phyloP scores from a whole-genome alignment of 768 basidiomycete species.

The Boletus rubropictus region DNA sequence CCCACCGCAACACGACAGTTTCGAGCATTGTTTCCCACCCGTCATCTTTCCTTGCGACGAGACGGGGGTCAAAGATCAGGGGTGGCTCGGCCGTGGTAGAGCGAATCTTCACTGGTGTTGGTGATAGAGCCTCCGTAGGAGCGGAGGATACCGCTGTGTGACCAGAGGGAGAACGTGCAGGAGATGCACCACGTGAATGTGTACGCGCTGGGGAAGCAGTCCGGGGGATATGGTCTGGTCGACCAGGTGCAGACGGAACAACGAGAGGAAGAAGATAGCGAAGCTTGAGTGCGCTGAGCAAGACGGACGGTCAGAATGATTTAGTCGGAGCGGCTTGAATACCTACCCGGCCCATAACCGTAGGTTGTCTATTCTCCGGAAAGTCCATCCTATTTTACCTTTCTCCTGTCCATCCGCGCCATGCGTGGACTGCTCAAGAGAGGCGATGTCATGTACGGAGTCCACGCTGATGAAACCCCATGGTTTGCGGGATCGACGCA shows the following conservation, averaged over 20 bases:
- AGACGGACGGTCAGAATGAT: neutral
- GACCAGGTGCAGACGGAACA: conserved; percentile 39
- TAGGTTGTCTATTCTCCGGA: conserved; percentile 80
- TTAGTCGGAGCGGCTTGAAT: too few species aligned
- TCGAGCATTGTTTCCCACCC: conserved; percentile 85
- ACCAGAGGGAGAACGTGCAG: conserved; percentile 16
- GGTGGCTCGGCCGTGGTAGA: conserved; percentile 42
- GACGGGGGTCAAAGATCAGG: conserved; percentile 63
- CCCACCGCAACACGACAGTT: conserved; percentile 57
- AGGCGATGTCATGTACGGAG: conserved; percentile 73
- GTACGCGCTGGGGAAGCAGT: conserved; percentile 18
- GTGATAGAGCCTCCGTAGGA: conserved; percentile 16
- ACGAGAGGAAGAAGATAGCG: conserved; percentile 73
- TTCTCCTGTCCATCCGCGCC: conserved; percentile 36
- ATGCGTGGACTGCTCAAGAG: conserved; percentile 50
- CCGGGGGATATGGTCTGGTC: conserved; percentile 24
- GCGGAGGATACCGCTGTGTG: neutral
- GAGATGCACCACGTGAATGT: conserved; percentile 21
- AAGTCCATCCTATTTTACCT: conserved; percentile 68
- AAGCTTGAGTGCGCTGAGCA: conserved; percentile 68
- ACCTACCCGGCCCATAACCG: conserved; percentile 80
- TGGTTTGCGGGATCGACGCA: conserved; percentile 73
- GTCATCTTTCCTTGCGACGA: conserved; percentile 65
- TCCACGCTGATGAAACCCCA: conserved; percentile 84
- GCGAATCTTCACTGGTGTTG: conserved; percentile 31